Conservation (phyloP, 768 basidiomycete species). For the Russula sp. region DNA sequence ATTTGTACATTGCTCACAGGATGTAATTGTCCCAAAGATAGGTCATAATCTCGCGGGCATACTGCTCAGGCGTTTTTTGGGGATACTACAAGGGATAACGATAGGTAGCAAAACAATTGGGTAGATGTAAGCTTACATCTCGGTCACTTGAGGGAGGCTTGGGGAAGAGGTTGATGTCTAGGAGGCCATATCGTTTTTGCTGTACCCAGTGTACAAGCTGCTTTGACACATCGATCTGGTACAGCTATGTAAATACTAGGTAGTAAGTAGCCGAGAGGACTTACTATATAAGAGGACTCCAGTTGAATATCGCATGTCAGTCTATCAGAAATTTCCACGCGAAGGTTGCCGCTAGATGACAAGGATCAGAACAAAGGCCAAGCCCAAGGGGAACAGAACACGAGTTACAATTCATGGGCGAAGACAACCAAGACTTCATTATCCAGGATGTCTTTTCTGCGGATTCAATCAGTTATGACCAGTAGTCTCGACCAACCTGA, state of each 20-base stretch:
- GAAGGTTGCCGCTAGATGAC: conserved; percentile 69
- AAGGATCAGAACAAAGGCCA: neutral
- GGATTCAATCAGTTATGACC: neutral
- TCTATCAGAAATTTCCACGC: conserved; percentile 72
- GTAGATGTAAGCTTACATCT: conserved; percentile 16
- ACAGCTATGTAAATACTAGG: neutral
- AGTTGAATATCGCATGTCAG: conserved; percentile 63
- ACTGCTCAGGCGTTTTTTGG: conserved; percentile 26
- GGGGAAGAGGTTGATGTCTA: conserved; percentile 83
- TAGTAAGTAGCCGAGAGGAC: conserved; percentile 13
- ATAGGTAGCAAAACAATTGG: neutral
- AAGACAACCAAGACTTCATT: conserved; percentile 77
- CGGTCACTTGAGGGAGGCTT: conserved; percentile 27
- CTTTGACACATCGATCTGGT: conserved; percentile 79
- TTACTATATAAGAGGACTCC: conserved; percentile 80
- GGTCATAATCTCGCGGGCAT: conserved; percentile 52
- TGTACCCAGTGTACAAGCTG: conserved; percentile 72
- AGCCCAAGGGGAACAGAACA: neutral
- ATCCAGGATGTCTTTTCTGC: conserved; percentile 69
- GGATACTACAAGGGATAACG: conserved; percentile 10
- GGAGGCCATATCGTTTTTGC: conserved; percentile 55
- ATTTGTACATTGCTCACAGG: conserved; percentile 43
- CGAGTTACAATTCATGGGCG: conserved; percentile 82
- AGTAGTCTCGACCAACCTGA: neutral
- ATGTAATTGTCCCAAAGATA: conserved; percentile 98